A percentile compares a stretch with the other conserved stretches of the same genome.
Evolutionary conservation across 1,284 basidiomycete species (phyloP).

Genomic region (Coniferiporia weirii): DNA sequence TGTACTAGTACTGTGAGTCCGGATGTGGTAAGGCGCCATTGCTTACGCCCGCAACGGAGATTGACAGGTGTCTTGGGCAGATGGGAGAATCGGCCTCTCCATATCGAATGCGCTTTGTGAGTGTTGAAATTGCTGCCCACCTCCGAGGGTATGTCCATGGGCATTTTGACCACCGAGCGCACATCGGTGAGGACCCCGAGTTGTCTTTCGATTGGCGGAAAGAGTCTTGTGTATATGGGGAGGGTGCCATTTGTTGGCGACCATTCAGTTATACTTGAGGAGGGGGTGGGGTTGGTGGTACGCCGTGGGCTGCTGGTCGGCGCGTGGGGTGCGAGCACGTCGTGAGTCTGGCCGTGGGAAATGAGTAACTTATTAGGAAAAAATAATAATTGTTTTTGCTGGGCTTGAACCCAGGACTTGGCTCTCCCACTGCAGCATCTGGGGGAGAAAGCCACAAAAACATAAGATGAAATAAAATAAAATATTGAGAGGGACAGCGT

Average conservation of each 20-base stretch:
- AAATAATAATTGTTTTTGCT: no score
- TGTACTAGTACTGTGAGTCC: constrained; percentile 6
- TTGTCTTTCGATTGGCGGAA: constrained; percentile 12
- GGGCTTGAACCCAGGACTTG: no score
- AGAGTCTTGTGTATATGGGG: constrained; percentile 8
- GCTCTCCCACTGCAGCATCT: no score
- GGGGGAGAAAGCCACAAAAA: no score
- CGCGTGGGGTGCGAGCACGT: no score
- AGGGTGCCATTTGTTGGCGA: background rate
- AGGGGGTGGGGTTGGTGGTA: background rate
- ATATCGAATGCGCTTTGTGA: background rate
- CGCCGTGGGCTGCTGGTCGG: no score
- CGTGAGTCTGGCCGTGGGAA: no score
- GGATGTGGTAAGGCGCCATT: background rate
- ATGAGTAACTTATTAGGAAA: no score
- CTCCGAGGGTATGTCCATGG: constrained; percentile 6
- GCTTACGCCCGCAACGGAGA: constrained; percentile 6
- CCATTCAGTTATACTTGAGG: background rate
- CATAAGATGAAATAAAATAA: no score
- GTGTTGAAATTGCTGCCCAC: background rate
- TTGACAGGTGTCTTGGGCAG: constrained; percentile 7
- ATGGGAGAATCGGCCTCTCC: background rate
- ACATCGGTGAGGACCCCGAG: constrained; percentile 11
- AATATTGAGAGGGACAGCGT: no score
- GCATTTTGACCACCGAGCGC: constrained; percentile 2